These are phyloP conservation scores for Phycomyces blakesleeanus DNA, from an alignment of 192 early-diverging fungal species.

Conservation along the genomic window DNA sequence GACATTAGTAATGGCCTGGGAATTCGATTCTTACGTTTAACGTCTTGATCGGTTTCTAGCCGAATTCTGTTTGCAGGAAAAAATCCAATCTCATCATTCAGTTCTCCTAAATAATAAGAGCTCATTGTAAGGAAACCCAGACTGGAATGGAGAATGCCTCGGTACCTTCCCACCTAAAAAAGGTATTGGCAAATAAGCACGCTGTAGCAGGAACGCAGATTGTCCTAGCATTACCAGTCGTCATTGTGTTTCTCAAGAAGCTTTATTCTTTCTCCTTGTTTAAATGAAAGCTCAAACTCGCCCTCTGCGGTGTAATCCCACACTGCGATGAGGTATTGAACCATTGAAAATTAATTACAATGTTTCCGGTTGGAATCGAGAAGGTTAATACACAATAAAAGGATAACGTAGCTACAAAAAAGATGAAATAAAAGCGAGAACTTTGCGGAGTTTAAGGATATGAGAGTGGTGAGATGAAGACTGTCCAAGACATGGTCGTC, in stretches of 20 bases:
- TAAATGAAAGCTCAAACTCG: constrained; percentile 35
- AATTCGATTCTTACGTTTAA: not conserved
- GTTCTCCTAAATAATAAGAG: constrained; percentile 19
- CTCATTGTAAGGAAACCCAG: not conserved
- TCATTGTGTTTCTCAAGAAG: constrained; percentile 37
- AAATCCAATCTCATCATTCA: constrained; percentile 33
- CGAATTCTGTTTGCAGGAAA: constrained; percentile 37
- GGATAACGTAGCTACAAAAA: too few relatives aligned
- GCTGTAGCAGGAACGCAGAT: not conserved
- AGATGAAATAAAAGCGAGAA: too few relatives aligned
- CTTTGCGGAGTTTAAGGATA: too few relatives aligned
- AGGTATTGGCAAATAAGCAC: not conserved
- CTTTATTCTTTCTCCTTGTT: constrained; percentile 34
- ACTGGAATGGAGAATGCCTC: not conserved
- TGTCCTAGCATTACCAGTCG: constrained; percentile 27
- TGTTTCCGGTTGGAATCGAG: too few relatives aligned
- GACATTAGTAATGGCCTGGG: not conserved
- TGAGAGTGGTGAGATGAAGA: too few relatives aligned
- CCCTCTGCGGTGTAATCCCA: constrained; percentile 37
- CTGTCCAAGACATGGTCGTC: too few relatives aligned
- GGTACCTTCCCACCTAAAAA: constrained; percentile 24
- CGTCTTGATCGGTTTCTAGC: constrained; percentile 10
- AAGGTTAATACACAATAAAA: too few relatives aligned
- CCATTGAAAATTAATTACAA: constrained; percentile 10
- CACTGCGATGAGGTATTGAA: constrained; percentile 28